Conservation (phyloP, 2,329 filamentous ascomycete species). For the Cytospora mali region DNA sequence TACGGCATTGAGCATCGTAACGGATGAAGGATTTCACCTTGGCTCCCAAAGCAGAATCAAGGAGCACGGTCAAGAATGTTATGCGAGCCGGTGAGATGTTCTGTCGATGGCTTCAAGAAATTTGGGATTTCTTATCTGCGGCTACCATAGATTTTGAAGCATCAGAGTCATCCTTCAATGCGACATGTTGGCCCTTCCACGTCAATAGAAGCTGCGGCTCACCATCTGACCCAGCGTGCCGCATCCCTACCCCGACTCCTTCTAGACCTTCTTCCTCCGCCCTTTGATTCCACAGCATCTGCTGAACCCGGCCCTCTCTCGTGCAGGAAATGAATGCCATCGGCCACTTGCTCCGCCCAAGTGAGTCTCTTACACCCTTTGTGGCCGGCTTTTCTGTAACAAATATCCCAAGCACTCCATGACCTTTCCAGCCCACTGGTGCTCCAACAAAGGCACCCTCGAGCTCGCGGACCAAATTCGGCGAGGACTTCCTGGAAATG, state of each 20-base stretch:
- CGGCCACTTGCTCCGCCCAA: slow-evolving; percentile 68
- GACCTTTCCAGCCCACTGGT: slow-evolving; percentile 70
- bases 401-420: slow-evolving; percentile 69
- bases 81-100: background rate
- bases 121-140: background rate
- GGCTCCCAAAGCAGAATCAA: background rate
- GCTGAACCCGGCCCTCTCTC: slow-evolving; percentile 58
- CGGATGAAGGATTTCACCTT: background rate
- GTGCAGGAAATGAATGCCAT: slow-evolving; percentile 72
- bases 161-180: slow-evolving; percentile 26
- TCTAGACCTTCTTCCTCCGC: slow-evolving; percentile 66
- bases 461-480: slow-evolving; percentile 70
- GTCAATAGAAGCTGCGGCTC: slow-evolving; percentile 52
- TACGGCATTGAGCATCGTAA: background rate
- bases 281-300: slow-evolving; percentile 73
- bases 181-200: slow-evolving; percentile 49
- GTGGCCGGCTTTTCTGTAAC: slow-evolving; percentile 72
- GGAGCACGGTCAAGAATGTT: background rate
- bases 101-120: background rate
- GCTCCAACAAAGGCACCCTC: slow-evolving; percentile 77
- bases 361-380: slow-evolving; percentile 73
- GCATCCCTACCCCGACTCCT: slow-evolving; percentile 56
- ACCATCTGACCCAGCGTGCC: slow-evolving; percentile 40
- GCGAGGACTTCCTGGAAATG: slow-evolving; percentile 53
- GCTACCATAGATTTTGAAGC: background rate